phyloP scores from a whole-genome alignment of 2,329 filamentous ascomycete genomes.

The Arthrinium puccinioides region DNA sequence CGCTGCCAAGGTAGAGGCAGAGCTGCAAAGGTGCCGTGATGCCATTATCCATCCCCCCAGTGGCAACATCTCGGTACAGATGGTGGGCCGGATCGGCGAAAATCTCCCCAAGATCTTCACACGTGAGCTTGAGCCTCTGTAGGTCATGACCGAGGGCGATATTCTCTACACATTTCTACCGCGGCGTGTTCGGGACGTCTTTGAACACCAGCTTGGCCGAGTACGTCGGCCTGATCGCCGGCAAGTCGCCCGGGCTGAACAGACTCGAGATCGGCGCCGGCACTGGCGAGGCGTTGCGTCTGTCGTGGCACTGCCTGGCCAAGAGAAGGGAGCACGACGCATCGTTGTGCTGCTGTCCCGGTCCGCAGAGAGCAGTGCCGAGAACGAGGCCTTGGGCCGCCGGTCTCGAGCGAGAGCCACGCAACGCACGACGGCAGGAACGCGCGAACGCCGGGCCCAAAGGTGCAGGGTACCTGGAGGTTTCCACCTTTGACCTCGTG shows the following conservation, averaged over 20 bases:
- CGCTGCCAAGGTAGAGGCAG: not conserved
- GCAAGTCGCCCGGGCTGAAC: not conserved
- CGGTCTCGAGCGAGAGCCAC: constrained; percentile 10
- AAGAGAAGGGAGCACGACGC: constrained; percentile 34
- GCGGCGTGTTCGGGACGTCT: not conserved
- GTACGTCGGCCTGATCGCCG: constrained; percentile 1
- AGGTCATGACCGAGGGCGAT: not conserved
- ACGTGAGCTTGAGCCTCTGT: not conserved
- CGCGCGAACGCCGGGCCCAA: constrained; percentile 37
- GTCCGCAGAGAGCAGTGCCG: constrained; percentile 10
- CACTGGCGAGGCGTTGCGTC: not conserved
- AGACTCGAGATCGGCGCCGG: constrained; percentile 5
- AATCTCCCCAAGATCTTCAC: constrained; percentile 1
- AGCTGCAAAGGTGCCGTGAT: not conserved
- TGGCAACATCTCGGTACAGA: not conserved
- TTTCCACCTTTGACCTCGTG: constrained; percentile 13
- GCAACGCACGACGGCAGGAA: constrained; percentile 11
- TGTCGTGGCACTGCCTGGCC: constrained; percentile 1
- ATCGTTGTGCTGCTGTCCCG: constrained; percentile 42
- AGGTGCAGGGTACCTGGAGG: constrained; percentile 41
- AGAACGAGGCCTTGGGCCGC: constrained; percentile 17
- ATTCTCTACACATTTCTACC: constrained; percentile 1
- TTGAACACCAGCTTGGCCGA: not conserved
- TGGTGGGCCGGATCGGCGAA: not conserved
- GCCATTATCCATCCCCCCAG: not conserved